Evolutionary conservation across 257 asterid genomes (phyloP), one percentile per base, ranked within the genome.

Genomic region (Nicotiana noctiflora): DNA sequence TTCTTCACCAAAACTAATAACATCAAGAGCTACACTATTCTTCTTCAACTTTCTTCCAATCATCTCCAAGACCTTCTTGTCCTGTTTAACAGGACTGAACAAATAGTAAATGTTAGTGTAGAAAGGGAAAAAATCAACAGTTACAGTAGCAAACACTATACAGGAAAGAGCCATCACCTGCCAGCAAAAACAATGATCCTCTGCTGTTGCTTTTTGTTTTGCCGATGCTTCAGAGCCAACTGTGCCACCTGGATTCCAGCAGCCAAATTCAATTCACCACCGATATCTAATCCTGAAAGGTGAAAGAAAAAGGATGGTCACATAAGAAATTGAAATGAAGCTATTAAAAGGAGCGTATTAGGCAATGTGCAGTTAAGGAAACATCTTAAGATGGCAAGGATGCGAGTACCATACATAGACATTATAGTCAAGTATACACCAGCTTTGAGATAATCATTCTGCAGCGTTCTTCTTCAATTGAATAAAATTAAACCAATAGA

Each of bases 221-320:
- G 98, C 55, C 98, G 94, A 89, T 94, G 98, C 91, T 96, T 96
- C 76, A 96, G 93, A 80, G 98, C 97, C 89, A 94, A 82, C 89
- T 94, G 97, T 6, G 98, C 98, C 81, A 96, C 97, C 88, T 96
- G 99, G 86, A 96, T 91, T 79, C 94, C 99, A 80, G 97, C 93
- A n/a, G 98, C 92, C 88, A 96, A 88, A 84, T 91, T 94, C 93
- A 89, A 88, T 86, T 94, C 98, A 76, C 98, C 98, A 5, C 98
- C 97, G 25, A 94, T 84, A 84, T 92, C 97, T 81, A 96, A 68
- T 65, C 97, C 99, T 96, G 83, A 29, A 86, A 59, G 9, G 63
- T 70, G 14, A 79, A 46, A 81, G 56, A 75, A 46, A 70, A 49
- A 12, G 74, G 40, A 2, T 59, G 49, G 53, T 72, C 60, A 70